Percentiles rank a stretch among this genome's conserved stretches.
Conservation (phyloP, 352 stramenopile species). For the Globisporangium radiosum region DNA sequence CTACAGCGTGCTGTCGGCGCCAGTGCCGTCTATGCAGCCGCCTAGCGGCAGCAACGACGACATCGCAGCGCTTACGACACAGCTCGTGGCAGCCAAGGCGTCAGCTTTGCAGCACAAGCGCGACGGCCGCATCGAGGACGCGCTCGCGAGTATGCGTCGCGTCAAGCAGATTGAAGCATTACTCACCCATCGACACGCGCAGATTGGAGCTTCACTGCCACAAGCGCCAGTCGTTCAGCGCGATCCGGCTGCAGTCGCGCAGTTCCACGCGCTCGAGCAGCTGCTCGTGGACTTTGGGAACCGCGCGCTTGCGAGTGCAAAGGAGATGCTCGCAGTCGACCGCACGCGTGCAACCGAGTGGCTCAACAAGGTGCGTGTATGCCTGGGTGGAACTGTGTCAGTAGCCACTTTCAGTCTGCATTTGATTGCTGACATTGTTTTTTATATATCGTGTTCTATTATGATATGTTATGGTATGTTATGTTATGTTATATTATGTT, state of each 20-base stretch:
- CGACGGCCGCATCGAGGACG: slow-evolving; percentile 44
- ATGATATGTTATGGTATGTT: no score
- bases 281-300: slow-evolving; percentile 67
- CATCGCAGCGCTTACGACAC: slow-evolving; percentile 27
- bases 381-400: background rate
- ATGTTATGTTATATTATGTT: no score
- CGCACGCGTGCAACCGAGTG: slow-evolving; percentile 45
- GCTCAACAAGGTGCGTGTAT: slow-evolving; percentile 39
- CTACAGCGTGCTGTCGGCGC: slow-evolving; percentile 3
- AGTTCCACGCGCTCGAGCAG: slow-evolving; percentile 58
- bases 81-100: slow-evolving; percentile 39
- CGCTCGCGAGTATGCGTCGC: slow-evolving; percentile 58
- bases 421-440: no score
- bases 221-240: background rate
- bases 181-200: slow-evolving; percentile 39
- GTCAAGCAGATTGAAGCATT: slow-evolving; percentile 65
- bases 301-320: slow-evolving; percentile 34
- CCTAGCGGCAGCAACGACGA: background rate
- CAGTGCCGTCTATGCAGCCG: background rate
- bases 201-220: no score
- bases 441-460: no score
- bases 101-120: slow-evolving; percentile 47
- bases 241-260: slow-evolving; percentile 14
- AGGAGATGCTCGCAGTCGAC: slow-evolving; percentile 40
- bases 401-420: background rate